Evolutionary conservation across 345 rosid genomes (phyloP).

Genomic region (Eucalyptus regnans): DNA sequence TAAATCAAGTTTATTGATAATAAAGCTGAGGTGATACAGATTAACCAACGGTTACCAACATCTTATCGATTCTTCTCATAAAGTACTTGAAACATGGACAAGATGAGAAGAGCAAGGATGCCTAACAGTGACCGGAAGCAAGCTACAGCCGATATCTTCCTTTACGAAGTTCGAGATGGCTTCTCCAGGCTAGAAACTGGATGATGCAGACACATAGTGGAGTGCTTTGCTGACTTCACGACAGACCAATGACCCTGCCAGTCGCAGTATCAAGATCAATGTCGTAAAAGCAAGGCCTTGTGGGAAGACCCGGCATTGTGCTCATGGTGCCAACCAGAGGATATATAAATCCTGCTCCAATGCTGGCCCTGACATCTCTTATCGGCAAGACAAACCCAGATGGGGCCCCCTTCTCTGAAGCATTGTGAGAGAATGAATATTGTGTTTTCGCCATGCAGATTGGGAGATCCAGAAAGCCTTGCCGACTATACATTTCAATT

Average conservation of each 20-base stretch:
- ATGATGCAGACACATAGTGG: neutral
- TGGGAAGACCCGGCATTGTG: constrained; percentile 98
- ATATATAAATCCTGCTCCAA: constrained; percentile 95
- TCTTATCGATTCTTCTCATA: neutral
- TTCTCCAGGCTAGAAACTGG: neutral
- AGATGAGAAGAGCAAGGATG: neutral
- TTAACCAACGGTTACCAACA: neutral
- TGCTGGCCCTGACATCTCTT: constrained; percentile 92
- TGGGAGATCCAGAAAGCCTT: constrained; percentile 88
- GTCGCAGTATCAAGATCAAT: constrained; percentile 75
- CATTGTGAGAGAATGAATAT: constrained; percentile 84
- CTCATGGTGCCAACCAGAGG: constrained; percentile 96
- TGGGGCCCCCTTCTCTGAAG: constrained; percentile 85
- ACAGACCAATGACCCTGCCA: constrained; percentile 84
- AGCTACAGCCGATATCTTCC: neutral
- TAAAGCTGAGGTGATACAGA: neutral
- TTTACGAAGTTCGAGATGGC: neutral
- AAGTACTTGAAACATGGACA: neutral
- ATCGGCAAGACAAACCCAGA: constrained; percentile 70
- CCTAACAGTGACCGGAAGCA: neutral
- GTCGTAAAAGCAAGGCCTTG: constrained; percentile 95
- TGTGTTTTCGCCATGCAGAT: constrained; percentile 99
- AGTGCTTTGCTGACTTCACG: constrained; percentile 12
- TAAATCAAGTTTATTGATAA: neutral
- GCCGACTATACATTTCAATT: constrained; percentile 84